These are phyloP conservation scores for Pestalotiopsis sp. DNA, from an alignment of 2,329 filamentous ascomycete species.

Conservation along the genomic window DNA sequence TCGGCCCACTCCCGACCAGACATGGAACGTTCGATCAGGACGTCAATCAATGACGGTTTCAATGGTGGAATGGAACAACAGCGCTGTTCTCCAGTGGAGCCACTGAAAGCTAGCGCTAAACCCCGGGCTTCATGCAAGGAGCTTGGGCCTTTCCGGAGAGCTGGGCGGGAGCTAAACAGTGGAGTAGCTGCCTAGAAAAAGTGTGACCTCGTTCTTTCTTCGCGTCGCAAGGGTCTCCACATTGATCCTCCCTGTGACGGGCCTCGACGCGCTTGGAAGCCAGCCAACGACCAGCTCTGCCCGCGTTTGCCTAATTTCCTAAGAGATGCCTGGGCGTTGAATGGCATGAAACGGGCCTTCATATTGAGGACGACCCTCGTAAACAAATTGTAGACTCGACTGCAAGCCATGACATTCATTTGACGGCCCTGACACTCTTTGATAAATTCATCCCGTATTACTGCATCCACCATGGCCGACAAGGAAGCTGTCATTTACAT, in stretches of 20 bases:
- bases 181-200: neutral
- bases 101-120: neutral
- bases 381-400: neutral
- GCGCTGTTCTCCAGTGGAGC: neutral
- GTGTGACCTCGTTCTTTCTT: slow-evolving; percentile 19
- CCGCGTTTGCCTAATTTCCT: slow-evolving; percentile 12
- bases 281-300: neutral
- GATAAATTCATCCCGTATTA: neutral
- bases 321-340: neutral
- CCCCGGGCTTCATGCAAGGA: slow-evolving; percentile 8
- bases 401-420: neutral
- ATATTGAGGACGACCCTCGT: neutral
- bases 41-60: slow-evolving; percentile 12
- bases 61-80: neutral
- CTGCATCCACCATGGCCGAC: slow-evolving; percentile 69
- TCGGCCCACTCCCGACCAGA: slow-evolving; percentile 6
- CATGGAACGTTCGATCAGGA: neutral
- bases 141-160: slow-evolving; percentile 6
- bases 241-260: neutral
- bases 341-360: neutral
- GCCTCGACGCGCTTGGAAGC: slow-evolving; percentile 1
- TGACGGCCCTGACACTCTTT: neutral
- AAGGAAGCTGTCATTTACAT: slow-evolving; percentile 95
- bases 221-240: slow-evolving; percentile 3
- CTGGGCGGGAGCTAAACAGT: neutral